Conservation (phyloP, 1,284 basidiomycete genomes). For the Puccinia triticina region DNA sequence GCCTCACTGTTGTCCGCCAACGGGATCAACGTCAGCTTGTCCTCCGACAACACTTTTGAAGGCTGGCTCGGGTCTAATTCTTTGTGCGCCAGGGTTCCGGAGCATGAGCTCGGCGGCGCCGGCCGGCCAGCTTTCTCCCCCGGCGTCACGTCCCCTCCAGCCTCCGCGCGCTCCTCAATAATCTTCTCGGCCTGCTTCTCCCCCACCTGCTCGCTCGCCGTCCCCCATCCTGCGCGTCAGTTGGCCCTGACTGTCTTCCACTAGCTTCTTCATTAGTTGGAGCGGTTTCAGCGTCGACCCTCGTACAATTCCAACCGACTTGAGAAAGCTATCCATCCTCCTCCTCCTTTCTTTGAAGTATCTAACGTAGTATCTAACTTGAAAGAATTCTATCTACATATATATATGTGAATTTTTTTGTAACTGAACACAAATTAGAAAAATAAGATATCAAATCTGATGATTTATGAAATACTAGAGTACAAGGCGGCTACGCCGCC, state of each 20-base stretch:
- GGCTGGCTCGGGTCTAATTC: not conserved
- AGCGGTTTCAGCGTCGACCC: not conserved
- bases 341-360: too few species aligned
- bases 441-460: too few species aligned
- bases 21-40: constrained; percentile 26
- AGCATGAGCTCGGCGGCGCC: not conserved
- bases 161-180: not conserved
- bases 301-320: not conserved
- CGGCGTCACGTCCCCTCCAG: too few species aligned
- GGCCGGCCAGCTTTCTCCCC: too few species aligned
- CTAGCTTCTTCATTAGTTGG: not conserved
- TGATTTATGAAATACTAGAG: too few species aligned
- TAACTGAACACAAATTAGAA: too few species aligned
- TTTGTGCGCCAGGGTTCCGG: not conserved
- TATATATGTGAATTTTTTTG: too few species aligned
- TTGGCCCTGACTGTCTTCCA: too few species aligned
- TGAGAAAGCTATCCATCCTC: not conserved
- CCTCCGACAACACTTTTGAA: not conserved
- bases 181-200: not conserved
- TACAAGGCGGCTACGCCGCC: too few species aligned
- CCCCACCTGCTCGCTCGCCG: not conserved
- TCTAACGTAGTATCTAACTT: too few species aligned
- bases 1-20: constrained; percentile 18
- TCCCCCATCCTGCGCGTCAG: not conserved
- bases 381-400: too few species aligned